Percentiles rank a stretch among this genome's conserved stretches.
Conservation (phyloP, 805 yeast species). For the Jamesozyma gamospora region DNA sequence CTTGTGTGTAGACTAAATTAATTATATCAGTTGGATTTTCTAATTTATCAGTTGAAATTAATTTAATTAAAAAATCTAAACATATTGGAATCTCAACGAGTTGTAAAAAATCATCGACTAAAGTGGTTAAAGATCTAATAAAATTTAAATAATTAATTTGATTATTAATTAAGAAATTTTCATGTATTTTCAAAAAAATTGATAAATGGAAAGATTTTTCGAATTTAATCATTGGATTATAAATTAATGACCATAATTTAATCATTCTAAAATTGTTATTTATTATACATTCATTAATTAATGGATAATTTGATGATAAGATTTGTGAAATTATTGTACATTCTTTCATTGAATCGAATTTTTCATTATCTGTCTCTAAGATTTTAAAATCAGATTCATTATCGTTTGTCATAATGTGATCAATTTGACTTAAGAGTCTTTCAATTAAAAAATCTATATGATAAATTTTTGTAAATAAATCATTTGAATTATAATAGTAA, state of each 20-base stretch:
- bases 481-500: constrained; percentile 24
- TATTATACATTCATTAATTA: constrained; percentile 79
- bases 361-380: background rate
- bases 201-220: constrained; percentile 67
- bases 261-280: constrained; percentile 54
- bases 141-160: constrained; percentile 32
- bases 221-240: constrained; percentile 42
- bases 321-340: constrained; percentile 53
- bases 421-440: constrained; percentile 19
- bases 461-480: constrained; percentile 11
- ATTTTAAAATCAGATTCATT: background rate
- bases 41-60: constrained; percentile 85
- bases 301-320: constrained; percentile 83
- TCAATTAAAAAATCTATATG: constrained; percentile 27
- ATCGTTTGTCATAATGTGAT: constrained; percentile 5
- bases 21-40: constrained; percentile 84
- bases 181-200: constrained; percentile 79
- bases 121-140: constrained; percentile 40
- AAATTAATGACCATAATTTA: constrained; percentile 70
- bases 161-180: constrained; percentile 74
- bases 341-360: constrained; percentile 11
- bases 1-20: constrained; percentile 64
- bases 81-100: constrained; percentile 84
- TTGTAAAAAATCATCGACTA: constrained; percentile 50
- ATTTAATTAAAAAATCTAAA: constrained; percentile 81